Percentiles rank a stretch among this genome's conserved stretches.
Evolutionary conservation across 2,329 filamentous ascomycete genomes (phyloP).

Genomic region (Xylariales sp.): DNA sequence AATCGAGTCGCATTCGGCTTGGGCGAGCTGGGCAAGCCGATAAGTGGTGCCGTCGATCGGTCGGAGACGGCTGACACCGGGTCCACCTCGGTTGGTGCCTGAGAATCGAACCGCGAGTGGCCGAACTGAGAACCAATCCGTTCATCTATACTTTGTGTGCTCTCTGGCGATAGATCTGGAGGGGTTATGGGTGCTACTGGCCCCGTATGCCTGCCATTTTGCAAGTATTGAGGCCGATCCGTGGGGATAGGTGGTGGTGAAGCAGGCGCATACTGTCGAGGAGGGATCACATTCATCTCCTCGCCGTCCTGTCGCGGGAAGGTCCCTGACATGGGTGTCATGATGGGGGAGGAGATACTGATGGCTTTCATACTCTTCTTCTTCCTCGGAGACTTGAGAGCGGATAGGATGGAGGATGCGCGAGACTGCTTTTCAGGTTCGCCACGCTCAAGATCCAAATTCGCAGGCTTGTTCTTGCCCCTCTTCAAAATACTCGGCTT

Average conservation of each 20-base stretch:
- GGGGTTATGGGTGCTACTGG: constrained; percentile 59
- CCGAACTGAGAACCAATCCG: constrained; percentile 59
- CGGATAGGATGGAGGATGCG: constrained; percentile 69
- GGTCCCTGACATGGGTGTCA: constrained; percentile 70
- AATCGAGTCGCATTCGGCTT: constrained; percentile 53
- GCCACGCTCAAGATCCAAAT: constrained; percentile 54
- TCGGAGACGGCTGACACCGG: constrained; percentile 65
- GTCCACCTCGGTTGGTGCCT: constrained; percentile 57
- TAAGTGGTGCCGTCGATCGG: constrained; percentile 61
- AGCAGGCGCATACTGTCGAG: constrained; percentile 67
- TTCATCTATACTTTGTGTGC: constrained; percentile 67
- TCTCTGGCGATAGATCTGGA: constrained; percentile 60
- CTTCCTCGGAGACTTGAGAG: constrained; percentile 70
- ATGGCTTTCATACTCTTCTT: constrained; percentile 63
- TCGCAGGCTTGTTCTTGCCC: constrained; percentile 52
- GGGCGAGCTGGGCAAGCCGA: constrained; percentile 63
- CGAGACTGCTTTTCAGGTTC: constrained; percentile 66
- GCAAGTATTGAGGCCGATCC: constrained; percentile 56
- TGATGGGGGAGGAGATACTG: constrained; percentile 73
- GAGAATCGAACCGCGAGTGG: constrained; percentile 55
- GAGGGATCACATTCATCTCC: constrained; percentile 69
- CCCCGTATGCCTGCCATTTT: constrained; percentile 45
- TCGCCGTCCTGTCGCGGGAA: constrained; percentile 67
- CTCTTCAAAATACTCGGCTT: constrained; percentile 64
- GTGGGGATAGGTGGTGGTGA: constrained; percentile 67